Base-by-base conservation (phyloP, 176 grass and related monocot genomes). In the Otatea glauca region DNA sequence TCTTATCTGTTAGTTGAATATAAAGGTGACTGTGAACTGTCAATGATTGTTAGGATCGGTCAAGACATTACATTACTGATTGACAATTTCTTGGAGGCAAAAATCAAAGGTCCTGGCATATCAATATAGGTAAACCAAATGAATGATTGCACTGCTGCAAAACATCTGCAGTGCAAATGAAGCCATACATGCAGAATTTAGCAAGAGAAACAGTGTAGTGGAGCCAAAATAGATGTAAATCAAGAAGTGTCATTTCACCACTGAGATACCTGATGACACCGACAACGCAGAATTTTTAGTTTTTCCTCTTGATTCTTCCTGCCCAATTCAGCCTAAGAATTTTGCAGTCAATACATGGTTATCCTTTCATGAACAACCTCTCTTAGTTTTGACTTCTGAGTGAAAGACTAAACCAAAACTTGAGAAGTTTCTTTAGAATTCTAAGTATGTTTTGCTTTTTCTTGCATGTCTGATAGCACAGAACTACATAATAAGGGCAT, bases 251-350 rank as follows among this genome's bases (percentile, higher is more conserved):
- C 6, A 60, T 35, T 45, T 77, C 67, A 82, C 60, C 25, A 70
- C 25, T 41, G 50, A 63, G 29, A 76, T 94, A 99, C 96, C 96
- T 90, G 96, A 84, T 83, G 96, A 99, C 67, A 99, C 83, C 16
- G 91, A 76, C 75, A 99, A 51, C 13, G 93, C 77, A 66, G 96
- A 96, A n/a, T n/a, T n/a, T n/a, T n/a, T n/a, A n/a, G n/a, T n/a
- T n/a, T n/a, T n/a, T n/a, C n/a, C n/a, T n/a, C n/a, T n/a, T n/a
- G n/a, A n/a, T n/a, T n/a, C n/a, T n/a, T n/a, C n/a, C n/a, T n/a
- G n/a, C n/a, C n/a, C n/a, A n/a, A n/a, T n/a, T n/a, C n/a, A n/a
- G n/a, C n/a, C n/a, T n/a, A n/a, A n/a, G n/a, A n/a, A n/a, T n/a
- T n/a, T n/a, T n/a, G n/a, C n/a, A n/a, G n/a, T n/a, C n/a, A n/a